These are phyloP conservation scores for Uromyces viciae-fabae DNA, from an alignment of 1,284 basidiomycete genomes.

Conservation along the genomic window DNA sequence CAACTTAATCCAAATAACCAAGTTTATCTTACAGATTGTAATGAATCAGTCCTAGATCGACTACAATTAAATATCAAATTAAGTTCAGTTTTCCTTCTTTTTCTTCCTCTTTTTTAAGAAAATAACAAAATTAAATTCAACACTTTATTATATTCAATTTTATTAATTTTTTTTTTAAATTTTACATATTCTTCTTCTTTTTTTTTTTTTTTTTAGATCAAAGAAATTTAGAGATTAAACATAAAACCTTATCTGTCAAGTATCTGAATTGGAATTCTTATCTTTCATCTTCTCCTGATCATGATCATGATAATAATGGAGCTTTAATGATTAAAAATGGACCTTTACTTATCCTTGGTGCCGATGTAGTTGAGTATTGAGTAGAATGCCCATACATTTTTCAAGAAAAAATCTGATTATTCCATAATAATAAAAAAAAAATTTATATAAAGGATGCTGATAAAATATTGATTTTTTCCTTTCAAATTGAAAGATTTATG, in stretches of 20 bases:
- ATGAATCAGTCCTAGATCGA: constrained; percentile 20
- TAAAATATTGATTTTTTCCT: not conserved
- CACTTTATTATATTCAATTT: no score
- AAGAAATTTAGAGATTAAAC: no score
- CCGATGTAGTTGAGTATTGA: constrained; percentile 32
- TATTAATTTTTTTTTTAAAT: no score
- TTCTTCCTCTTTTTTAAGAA: not conserved
- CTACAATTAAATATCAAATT: constrained; percentile 22
- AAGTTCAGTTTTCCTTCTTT: constrained; percentile 2
- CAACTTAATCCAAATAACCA: not conserved
- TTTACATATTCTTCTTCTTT: no score
- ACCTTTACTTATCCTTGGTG: constrained; percentile 18
- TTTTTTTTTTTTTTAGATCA: no score
- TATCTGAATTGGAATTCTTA: constrained; percentile 9
- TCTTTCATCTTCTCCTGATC: no score
- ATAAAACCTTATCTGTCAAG: not conserved
- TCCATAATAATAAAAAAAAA: not conserved
- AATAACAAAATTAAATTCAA: no score
- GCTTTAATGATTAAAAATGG: not conserved
- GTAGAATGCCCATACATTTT: not conserved
- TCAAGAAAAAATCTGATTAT: not conserved
- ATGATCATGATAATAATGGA: no score
- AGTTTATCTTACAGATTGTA: constrained; percentile 26
- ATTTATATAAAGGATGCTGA: not conserved
- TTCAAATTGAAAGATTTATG: constrained; percentile 4